phyloP scores from a whole-genome alignment of 2,329 filamentous ascomycete species.

The Aspergillus sojae region DNA sequence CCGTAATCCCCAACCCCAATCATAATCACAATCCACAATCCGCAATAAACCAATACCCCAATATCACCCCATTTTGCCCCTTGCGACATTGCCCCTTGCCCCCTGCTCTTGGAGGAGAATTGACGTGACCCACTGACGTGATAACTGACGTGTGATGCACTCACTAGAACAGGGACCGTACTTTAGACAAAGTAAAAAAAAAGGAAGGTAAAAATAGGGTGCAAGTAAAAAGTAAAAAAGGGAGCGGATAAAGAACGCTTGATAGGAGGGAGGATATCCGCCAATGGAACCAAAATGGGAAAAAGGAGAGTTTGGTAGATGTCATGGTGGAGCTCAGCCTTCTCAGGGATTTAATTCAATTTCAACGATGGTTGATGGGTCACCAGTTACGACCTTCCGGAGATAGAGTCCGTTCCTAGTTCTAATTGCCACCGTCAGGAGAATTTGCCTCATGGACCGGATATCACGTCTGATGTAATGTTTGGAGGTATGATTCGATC shows the following conservation, averaged over 20 bases:
- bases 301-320: background rate
- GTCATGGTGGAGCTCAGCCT: background rate
- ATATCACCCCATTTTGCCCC: too few relatives aligned
- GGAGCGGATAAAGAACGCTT: background rate
- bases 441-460: background rate
- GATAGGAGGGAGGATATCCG: background rate
- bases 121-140: too few relatives aligned
- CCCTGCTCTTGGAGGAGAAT: too few relatives aligned
- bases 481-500: too few relatives aligned
- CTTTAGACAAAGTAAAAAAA: too few relatives aligned
- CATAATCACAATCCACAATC: too few relatives aligned
- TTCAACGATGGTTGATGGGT: background rate
- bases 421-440: background rate
- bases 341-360: background rate
- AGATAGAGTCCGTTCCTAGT: background rate
- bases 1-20: too few relatives aligned
- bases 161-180: background rate
- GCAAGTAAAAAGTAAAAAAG: too few relatives aligned
- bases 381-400: background rate
- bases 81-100: too few relatives aligned
- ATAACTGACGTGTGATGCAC: too few relatives aligned
- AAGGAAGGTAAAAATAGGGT: too few relatives aligned
- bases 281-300: background rate
- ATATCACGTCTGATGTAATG: background rate
- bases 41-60: too few relatives aligned